Conservation (phyloP, 805 yeast genomes). For the Wickerhamiella kurtzmanii region DNA sequence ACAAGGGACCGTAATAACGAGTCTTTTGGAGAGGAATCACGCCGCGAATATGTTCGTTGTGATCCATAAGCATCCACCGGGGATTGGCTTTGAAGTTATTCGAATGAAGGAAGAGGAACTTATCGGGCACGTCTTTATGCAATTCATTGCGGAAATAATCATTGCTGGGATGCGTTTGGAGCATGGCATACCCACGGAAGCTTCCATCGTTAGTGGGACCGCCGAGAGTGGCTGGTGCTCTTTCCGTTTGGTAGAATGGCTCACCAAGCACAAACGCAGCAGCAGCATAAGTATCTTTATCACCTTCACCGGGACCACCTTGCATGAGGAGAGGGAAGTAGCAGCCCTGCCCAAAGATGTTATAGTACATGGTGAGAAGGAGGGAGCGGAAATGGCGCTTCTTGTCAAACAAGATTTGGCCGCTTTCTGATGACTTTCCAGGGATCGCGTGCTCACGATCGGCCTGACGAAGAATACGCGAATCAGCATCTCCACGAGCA, state of each 20-base stretch:
- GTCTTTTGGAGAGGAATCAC: slow-evolving; percentile 9
- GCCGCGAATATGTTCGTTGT: slow-evolving; percentile 11
- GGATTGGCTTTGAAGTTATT: slow-evolving; percentile 17
- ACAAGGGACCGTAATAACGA: slow-evolving; percentile 15
- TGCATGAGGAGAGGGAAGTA: slow-evolving; percentile 48
- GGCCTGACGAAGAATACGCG: slow-evolving; percentile 33
- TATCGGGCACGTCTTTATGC: neutral
- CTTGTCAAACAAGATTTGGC: slow-evolving; percentile 49
- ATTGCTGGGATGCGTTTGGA: slow-evolving; percentile 53
- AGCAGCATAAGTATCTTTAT: slow-evolving; percentile 63
- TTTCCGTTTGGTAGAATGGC: slow-evolving; percentile 40
- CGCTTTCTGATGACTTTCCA: slow-evolving; percentile 53
- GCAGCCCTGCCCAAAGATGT: slow-evolving; percentile 45
- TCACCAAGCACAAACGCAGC: slow-evolving; percentile 52
- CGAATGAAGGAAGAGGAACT: slow-evolving; percentile 15
- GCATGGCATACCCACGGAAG: slow-evolving; percentile 33
- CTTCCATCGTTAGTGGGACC: slow-evolving; percentile 4
- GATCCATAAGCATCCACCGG: slow-evolving; percentile 8
- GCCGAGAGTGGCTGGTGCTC: slow-evolving; percentile 29
- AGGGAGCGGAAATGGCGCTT: slow-evolving; percentile 43
- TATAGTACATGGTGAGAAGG: slow-evolving; percentile 50
- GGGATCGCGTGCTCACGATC: slow-evolving; percentile 58
- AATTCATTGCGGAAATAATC: slow-evolving; percentile 31
- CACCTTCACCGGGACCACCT: slow-evolving; percentile 66
- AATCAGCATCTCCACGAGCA: slow-evolving; percentile 21